Evolutionary conservation across 176 grass and related monocot genomes (phyloP).

Genomic region (Juncus effusus): DNA sequence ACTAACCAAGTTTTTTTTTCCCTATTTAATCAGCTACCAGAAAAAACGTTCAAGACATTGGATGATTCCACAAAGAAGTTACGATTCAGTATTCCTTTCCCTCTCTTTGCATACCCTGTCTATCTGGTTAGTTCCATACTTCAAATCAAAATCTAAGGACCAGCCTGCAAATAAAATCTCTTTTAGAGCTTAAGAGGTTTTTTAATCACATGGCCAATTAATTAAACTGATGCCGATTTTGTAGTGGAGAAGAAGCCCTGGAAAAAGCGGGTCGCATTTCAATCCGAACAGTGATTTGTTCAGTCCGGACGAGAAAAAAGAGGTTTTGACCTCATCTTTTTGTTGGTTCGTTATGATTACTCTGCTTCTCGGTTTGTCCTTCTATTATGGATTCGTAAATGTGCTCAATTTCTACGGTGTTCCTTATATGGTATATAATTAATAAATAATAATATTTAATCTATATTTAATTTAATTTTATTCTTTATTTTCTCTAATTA

Average conservation of each 20-base stretch:
- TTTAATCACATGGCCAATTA: background rate
- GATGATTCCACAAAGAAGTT: slow-evolving; percentile 41
- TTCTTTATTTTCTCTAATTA: background rate
- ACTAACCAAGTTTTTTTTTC: background rate
- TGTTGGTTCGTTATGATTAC: slow-evolving; percentile 61
- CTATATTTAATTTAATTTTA: background rate
- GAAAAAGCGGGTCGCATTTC: slow-evolving; percentile 74
- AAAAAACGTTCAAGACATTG: slow-evolving; percentile 50
- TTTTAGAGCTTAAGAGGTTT: background rate
- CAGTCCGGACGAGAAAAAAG: slow-evolving; percentile 40
- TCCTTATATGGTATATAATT: slow-evolving; percentile 58
- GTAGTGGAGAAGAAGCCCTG: slow-evolving; percentile 65
- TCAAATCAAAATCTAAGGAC: background rate
- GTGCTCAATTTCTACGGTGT: slow-evolving; percentile 66
- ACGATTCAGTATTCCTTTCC: slow-evolving; percentile 55
- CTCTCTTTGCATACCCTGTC: slow-evolving; percentile 60
- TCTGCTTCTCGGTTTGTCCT: slow-evolving; percentile 46
- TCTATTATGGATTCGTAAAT: slow-evolving; percentile 16
- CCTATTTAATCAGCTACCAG: slow-evolving; percentile 49
- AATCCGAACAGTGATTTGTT: slow-evolving; percentile 70
- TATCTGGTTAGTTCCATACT: slow-evolving; percentile 56
- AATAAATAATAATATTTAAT: background rate
- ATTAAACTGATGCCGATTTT: background rate
- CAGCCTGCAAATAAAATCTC: background rate
- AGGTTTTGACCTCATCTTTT: slow-evolving; percentile 53